Evolutionary conservation across 83 land plant genomes (phyloP), one percentile per base, ranked within the genome.

Genomic region (Larix sibirica): DNA sequence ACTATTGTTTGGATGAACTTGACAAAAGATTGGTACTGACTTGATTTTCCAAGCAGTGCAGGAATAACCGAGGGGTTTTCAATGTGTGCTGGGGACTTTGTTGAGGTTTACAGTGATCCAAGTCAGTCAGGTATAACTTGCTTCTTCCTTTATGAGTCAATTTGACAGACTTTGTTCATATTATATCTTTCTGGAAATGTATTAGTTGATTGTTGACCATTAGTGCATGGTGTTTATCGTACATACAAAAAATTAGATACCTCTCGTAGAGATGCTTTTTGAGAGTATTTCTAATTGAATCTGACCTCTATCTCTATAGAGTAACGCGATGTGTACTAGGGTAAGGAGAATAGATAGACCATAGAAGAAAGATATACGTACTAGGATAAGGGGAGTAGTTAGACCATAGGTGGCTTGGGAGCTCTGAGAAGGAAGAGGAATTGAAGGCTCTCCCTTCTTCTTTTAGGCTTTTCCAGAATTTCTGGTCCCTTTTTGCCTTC

Each of bases 71-170:
- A 97, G 85, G 98, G 98, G 14, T 97, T 97, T 83, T 97, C 99
- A 76, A 97, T 97, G 99, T 97, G 99, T 88, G 99, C 95, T 85
- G 99, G 99, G 66, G 99, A 97, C 79, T 97, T 97, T 89, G 93
- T 97, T 62, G 98, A 97, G 82, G 98, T 97, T 21, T 97, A 97
- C 70, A 91, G 85, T 82, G 97, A 97, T 83, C 87, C 91, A 61
- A 83, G 92, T 79, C 99, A 97, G 84, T 83, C 83, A 84, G 99
- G 99, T 95, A 89, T 3, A 79, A 7, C 21, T 73, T 31, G 20
- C 14, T 66, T n/a, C 62, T 64, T 65, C 12, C 54, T 3, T 75
- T 79, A 31, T 18, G 18, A 33, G 6, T 40, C 7, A n/a, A 50
- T 7, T 42, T 8, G 40, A 20, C 42, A 71, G 50, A 71, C 23